Conservation (phyloP, 2,329 filamentous ascomycete genomes). For the Pezicula radicicola region DNA sequence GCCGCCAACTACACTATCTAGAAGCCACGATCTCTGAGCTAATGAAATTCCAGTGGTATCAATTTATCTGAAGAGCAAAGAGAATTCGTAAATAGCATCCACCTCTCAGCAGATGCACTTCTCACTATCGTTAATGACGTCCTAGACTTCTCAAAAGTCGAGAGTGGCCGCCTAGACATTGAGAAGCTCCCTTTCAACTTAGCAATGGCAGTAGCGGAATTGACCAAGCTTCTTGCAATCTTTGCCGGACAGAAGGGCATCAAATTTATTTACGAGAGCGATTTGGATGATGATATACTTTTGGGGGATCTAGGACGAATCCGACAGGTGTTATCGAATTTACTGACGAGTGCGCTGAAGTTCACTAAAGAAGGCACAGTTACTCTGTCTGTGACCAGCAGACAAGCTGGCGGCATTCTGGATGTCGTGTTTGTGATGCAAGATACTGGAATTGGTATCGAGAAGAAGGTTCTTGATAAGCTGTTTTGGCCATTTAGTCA, state of each 20-base stretch:
- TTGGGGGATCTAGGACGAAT: slow-evolving; percentile 67
- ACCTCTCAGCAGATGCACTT: slow-evolving; percentile 19
- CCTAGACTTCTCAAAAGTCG: slow-evolving; percentile 70
- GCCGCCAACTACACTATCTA: not conserved
- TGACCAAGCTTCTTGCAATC: slow-evolving; percentile 69
- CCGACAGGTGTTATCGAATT: slow-evolving; percentile 74
- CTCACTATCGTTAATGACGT: slow-evolving; percentile 65
- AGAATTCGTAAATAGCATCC: slow-evolving; percentile 20
- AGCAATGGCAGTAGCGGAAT: slow-evolving; percentile 22
- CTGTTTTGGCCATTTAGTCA: slow-evolving; percentile 81
- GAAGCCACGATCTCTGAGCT: not conserved
- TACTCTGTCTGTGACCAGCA: slow-evolving; percentile 28
- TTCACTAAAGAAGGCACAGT: slow-evolving; percentile 65
- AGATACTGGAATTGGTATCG: slow-evolving; percentile 74
- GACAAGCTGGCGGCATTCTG: slow-evolving; percentile 34
- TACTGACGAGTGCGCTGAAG: slow-evolving; percentile 76
- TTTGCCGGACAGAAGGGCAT: slow-evolving; percentile 48
- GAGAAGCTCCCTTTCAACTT: slow-evolving; percentile 66
- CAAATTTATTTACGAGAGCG: slow-evolving; percentile 58
- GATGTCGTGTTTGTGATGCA: slow-evolving; percentile 63
- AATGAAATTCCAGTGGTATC: slow-evolving; percentile 18
- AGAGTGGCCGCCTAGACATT: slow-evolving; percentile 70
- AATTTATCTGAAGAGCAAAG: slow-evolving; percentile 17
- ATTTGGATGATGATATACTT: slow-evolving; percentile 60
- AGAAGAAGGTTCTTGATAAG: slow-evolving; percentile 64